A percentile compares a stretch with the other conserved stretches of the same genome.
phyloP scores from a whole-genome alignment of 257 asterid species.

The Linderniella brevidens region DNA sequence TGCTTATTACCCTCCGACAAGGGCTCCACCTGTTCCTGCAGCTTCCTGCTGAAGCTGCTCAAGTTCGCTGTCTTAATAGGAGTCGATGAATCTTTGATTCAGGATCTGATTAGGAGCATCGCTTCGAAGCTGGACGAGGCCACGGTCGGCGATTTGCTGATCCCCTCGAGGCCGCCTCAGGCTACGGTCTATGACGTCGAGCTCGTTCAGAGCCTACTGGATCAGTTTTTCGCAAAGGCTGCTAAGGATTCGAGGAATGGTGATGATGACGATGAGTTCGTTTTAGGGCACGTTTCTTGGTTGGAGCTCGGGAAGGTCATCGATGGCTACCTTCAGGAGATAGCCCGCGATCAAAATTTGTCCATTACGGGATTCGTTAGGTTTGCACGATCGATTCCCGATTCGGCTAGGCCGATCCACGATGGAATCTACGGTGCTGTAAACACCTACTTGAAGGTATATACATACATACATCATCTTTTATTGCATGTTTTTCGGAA shows the following conservation, averaged over 20 bases:
- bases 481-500: not conserved
- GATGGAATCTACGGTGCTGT: slow-evolving; percentile 66
- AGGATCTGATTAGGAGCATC: slow-evolving; percentile 37
- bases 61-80: slow-evolving; percentile 60
- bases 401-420: slow-evolving; percentile 62
- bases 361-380: slow-evolving; percentile 31
- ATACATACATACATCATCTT: slow-evolving; percentile 4
- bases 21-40: slow-evolving; percentile 42
- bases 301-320: slow-evolving; percentile 52
- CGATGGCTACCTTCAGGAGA: slow-evolving; percentile 48
- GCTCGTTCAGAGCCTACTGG: slow-evolving; percentile 48
- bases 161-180: slow-evolving; percentile 64
- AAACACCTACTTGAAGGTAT: slow-evolving; percentile 55
- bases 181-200: slow-evolving; percentile 46
- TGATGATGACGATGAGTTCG: slow-evolving; percentile 25
- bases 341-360: slow-evolving; percentile 51
- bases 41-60: slow-evolving; percentile 65
- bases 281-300: slow-evolving; percentile 55
- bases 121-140: slow-evolving; percentile 73
- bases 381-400: slow-evolving; percentile 53
- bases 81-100: slow-evolving; percentile 43
- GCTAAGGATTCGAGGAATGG: slow-evolving; percentile 19
- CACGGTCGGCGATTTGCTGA: slow-evolving; percentile 42
- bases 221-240: slow-evolving; percentile 28
- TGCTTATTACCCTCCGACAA: slow-evolving; percentile 65